Base-by-base conservation (phyloP, 78 protist genomes). In the Pigoraptor vietnamica region DNA sequence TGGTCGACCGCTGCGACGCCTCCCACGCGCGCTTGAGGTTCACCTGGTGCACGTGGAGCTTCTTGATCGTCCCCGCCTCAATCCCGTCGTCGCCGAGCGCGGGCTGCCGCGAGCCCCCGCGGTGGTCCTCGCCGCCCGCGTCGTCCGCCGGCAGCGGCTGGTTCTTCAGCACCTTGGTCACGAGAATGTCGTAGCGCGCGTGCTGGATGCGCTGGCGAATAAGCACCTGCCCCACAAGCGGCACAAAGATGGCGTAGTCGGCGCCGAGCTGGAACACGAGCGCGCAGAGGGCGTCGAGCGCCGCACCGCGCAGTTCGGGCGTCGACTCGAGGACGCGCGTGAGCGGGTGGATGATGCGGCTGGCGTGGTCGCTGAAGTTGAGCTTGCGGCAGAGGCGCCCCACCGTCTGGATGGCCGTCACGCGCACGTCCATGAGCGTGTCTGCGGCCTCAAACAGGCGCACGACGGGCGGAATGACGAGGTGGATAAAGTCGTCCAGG, bases 381-480 rank as follows among this genome's bases (percentile, higher is more conserved):
- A 97, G 90, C 90, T 87, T 84, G 86, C 92, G 87, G 56, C 96
- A 93, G 24, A 97, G 93, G 36, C 92, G 67, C 29, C 93, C 96
- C 38, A 98, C 81, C 83, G 97, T 93, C 89, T 92, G 94, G 35
- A 98, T 6, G 24, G 95, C 95, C 0, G 37, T 24, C 37, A 2
- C 29, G 6, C 91, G 40, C 33, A 90, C 56, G 25, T 34, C 24
- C 39, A 37, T 29, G 2, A 9, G 87, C n/a, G 89, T 39, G 88
- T 56, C 86, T 23, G 25, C 0, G 40, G 86, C 32, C 89, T 98
- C 99, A 37, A 91, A 32, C 25, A 97, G 48, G 40, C 92, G 10
- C 32, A 97, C 92, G 40, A 98, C 89, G 21, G 98, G 94, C n/a
- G 99, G 99, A 19, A 98, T 93, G 34, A 98, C 97, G 40, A 97